A percentile compares a stretch with the other conserved stretches of the same genome.
Evolutionary conservation across 306 rosid genomes (phyloP).

Genomic region (Trifolium dubium): DNA sequence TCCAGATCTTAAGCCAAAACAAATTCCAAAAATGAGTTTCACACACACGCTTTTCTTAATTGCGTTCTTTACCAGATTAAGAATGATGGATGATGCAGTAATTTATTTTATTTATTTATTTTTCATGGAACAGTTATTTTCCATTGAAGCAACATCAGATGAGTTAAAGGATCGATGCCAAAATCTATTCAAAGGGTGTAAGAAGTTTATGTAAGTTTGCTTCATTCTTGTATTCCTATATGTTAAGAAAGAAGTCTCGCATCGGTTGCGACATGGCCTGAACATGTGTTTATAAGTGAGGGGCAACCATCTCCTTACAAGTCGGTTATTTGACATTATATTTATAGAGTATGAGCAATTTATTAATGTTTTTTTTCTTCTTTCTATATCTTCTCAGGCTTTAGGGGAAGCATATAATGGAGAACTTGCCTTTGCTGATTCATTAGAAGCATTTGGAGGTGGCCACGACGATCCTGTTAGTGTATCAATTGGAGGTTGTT

Average conservation of each 20-base stretch:
- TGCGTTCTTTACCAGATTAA: not conserved
- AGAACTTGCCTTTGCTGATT: conserved; percentile 78
- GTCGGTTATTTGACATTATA: no score
- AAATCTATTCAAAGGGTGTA: conserved; percentile 67
- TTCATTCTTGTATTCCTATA: not conserved
- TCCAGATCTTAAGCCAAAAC: no score
- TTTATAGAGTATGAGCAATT: not conserved
- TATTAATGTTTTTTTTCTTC: conserved; percentile 42
- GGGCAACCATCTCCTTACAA: no score
- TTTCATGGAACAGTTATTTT: conserved; percentile 60
- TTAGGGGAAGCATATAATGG: conserved; percentile 87
- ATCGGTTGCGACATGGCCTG: no score
- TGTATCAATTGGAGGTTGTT: conserved; percentile 93
- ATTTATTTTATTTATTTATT: conserved; percentile 21
- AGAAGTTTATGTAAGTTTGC: conserved; percentile 76
- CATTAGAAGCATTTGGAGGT: conserved; percentile 86
- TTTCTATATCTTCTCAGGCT: conserved; percentile 62
- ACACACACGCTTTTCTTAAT: no score
- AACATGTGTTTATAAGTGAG: no score
- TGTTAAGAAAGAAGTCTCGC: no score
- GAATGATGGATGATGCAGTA: conserved; percentile 5
- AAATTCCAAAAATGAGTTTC: no score
- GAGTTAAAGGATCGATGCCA: conserved; percentile 85
- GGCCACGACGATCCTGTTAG: conserved; percentile 95
- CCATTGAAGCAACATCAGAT: conserved; percentile 72